A percentile compares a stretch with the other conserved stretches of the same genome.
Evolutionary conservation across 1,284 basidiomycete genomes (phyloP).

Genomic region (Ganoderma meredithae): DNA sequence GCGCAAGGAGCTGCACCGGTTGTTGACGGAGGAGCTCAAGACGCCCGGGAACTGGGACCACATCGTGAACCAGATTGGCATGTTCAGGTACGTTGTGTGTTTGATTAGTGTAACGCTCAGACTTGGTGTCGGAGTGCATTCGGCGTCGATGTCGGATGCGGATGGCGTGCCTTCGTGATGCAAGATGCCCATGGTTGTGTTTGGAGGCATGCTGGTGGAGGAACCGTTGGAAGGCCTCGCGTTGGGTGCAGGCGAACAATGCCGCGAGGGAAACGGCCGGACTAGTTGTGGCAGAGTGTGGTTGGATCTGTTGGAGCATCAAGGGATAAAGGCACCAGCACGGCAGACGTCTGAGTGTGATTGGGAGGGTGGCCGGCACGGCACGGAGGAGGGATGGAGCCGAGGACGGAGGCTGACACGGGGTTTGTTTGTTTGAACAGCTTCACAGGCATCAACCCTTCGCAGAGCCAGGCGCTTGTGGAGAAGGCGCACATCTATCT

Average conservation of each 20-base stretch:
- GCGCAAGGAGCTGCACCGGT: constrained; percentile 80
- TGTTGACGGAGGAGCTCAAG: constrained; percentile 85
- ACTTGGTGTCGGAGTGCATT: background rate
- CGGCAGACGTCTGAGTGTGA: constrained; percentile 8
- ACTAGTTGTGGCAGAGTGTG: constrained; percentile 2
- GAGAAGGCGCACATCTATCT: constrained; percentile 90
- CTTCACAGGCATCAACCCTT: constrained; percentile 78
- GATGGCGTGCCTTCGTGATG: constrained; percentile 15
- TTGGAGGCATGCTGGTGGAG: background rate
- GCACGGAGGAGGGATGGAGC: background rate
- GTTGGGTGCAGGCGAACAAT: background rate
- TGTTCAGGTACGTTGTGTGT: constrained; percentile 77
- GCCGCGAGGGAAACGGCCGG: background rate
- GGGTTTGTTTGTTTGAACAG: constrained; percentile 48
- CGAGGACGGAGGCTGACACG: constrained; percentile 16
- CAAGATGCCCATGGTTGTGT: constrained; percentile 4
- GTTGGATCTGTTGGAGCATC: constrained; percentile 25
- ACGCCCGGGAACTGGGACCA: constrained; percentile 95
- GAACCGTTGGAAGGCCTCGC: too few species aligned
- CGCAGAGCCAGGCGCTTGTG: constrained; percentile 77
- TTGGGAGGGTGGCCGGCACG: background rate
- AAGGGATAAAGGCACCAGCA: constrained; percentile 13
- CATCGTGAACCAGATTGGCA: constrained; percentile 90
- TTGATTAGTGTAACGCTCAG: constrained; percentile 5
- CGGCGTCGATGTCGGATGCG: background rate